Base-by-base conservation (phyloP, 495 filamentous ascomycete species). In the Podospora comata region DNA sequence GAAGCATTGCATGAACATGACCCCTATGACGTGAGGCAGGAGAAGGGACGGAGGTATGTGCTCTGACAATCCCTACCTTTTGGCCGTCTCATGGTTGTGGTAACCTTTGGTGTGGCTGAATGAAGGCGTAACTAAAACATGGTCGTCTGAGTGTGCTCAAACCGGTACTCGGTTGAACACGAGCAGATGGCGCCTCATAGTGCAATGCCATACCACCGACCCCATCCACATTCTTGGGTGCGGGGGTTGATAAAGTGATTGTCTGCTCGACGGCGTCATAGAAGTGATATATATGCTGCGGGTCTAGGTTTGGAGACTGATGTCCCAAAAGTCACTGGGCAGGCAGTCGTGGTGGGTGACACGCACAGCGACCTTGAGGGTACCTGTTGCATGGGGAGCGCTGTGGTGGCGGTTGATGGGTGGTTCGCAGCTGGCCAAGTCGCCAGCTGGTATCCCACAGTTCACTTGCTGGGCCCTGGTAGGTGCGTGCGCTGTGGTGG, bases 371-470 rank as follows among this genome's bases (percentile, higher is more conserved):
- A 58, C 56, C 56, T 58, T 5, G 56, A 5, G 56, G 56, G 56
- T 58, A 58, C 56, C 56, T 20, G 56, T 58, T 20, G 56, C 56
- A 20, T 58, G 9, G 19, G 0, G 23, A 58, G 18, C 7, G 9
- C n/a, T 58, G 56, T 18, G 23, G 19, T 58, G 56, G 6, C 23
- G 3, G 11, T 20, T 9, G 39, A 48, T 48, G 39, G 39, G 39
- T 26, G 55, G 55, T 18, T 58, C 23, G n/a, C 1, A 58, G 19
- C 55, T 11, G 55, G 23, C 5, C 55, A 58, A 58, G 55, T 58
- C 55, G 23, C 55, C 55, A 62, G 26, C 11, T n/a, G 44, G 65
- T 67, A 28, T n/a, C 55, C 23, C n/a, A 26, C 55, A 58, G 18
- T 58, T 19, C 1, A 26, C n/a, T 58, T 18, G 23, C n/a, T 58